These are phyloP conservation scores for Huntiella omanensis DNA, from an alignment of 2,329 filamentous ascomycete species.

Conservation along the genomic window DNA sequence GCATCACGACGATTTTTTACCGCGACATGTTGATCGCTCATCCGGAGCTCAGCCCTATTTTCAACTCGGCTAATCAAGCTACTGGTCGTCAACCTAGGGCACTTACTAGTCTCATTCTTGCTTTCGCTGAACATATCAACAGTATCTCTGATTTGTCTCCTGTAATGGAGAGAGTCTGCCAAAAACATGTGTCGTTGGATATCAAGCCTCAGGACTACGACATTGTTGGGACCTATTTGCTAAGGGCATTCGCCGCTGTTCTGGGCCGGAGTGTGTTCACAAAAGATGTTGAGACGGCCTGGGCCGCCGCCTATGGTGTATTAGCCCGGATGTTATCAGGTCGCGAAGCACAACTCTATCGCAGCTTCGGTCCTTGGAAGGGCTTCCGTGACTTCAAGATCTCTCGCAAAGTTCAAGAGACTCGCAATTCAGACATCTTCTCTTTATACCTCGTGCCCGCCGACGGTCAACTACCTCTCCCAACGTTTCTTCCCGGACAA, in stretches of 20 bases:
- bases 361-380: constrained; percentile 24
- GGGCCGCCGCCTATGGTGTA: constrained; percentile 52
- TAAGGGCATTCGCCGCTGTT: constrained; percentile 47
- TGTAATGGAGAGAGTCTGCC: constrained; percentile 47
- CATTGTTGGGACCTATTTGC: constrained; percentile 48
- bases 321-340: constrained; percentile 53
- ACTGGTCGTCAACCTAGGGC: constrained; percentile 51
- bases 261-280: constrained; percentile 46
- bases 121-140: constrained; percentile 57
- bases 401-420: constrained; percentile 38
- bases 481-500: constrained; percentile 48
- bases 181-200: constrained; percentile 58
- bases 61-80: constrained; percentile 50
- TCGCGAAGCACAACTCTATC: constrained; percentile 43
- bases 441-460: constrained; percentile 52
- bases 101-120: constrained; percentile 48
- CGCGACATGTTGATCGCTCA: constrained; percentile 43
- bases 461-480: constrained; percentile 33
- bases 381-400: constrained; percentile 36
- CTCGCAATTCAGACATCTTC: constrained; percentile 32
- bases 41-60: constrained; percentile 48
- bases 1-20: constrained; percentile 59
- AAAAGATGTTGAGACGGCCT: constrained; percentile 46
- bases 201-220: constrained; percentile 50
- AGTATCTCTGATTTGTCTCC: constrained; percentile 40